These are phyloP conservation scores for Hypoxylon cercidicola DNA, from an alignment of 495 filamentous ascomycete genomes.

Conservation along the genomic window DNA sequence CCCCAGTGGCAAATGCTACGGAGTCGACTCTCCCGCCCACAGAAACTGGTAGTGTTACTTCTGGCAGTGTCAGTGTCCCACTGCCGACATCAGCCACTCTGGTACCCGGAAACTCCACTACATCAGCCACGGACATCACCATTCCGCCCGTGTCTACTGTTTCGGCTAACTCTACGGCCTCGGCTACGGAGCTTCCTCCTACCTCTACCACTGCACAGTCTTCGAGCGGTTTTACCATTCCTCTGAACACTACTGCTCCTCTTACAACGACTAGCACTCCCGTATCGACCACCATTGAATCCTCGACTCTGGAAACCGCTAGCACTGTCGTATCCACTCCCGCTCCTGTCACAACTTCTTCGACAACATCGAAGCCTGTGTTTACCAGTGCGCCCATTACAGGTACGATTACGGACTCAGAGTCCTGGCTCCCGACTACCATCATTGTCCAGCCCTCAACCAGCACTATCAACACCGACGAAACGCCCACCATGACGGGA, in stretches of 20 bases:
- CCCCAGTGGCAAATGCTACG: conserved; percentile 31
- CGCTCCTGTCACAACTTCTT: conserved; percentile 7
- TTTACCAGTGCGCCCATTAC: conserved; percentile 53
- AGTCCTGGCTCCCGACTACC: conserved; percentile 56
- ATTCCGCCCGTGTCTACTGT: conserved; percentile 30
- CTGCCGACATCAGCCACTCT: conserved; percentile 4
- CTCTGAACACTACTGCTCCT: conserved; percentile 41
- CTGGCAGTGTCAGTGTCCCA: not conserved
- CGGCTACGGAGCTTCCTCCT: conserved; percentile 26
- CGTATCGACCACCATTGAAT: conserved; percentile 20
- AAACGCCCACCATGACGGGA: conserved; percentile 48
- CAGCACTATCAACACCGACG: conserved; percentile 39
- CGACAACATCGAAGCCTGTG: conserved; percentile 32
- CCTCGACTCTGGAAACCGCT: conserved; percentile 7
- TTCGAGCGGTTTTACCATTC: conserved; percentile 28
- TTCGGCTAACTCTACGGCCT: conserved; percentile 30
- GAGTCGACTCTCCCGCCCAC: conserved; percentile 20
- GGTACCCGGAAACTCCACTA: conserved; percentile 25
- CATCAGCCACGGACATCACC: conserved; percentile 23
- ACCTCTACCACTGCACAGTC: conserved; percentile 7
- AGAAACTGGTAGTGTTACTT: conserved; percentile 10
- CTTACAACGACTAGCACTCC: conserved; percentile 13
- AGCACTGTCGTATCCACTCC: conserved; percentile 16
- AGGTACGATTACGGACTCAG: conserved; percentile 52
- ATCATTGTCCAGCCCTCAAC: conserved; percentile 54